Percentiles rank a stretch among this genome's conserved stretches.
These are phyloP conservation scores for Clavaria fumosa DNA, from an alignment of 768 basidiomycete species.

Conservation along the genomic window DNA sequence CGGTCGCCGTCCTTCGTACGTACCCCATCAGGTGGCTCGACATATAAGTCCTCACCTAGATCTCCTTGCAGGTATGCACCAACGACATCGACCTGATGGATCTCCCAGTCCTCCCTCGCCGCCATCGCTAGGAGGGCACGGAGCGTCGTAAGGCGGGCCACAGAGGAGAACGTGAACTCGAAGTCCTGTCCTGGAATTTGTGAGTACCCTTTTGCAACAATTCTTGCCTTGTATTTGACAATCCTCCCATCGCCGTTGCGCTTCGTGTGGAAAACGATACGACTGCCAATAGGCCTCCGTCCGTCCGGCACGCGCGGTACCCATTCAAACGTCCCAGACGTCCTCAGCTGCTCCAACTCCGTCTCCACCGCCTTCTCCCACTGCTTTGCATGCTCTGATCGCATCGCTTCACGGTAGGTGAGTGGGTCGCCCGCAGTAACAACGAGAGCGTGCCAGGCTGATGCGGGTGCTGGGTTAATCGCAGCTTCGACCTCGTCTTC, in stretches of 20 bases:
- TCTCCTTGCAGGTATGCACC: slow-evolving; percentile 20
- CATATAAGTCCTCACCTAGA: slow-evolving; percentile 22
- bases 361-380: not conserved
- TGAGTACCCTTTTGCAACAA: slow-evolving; percentile 22
- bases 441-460: not conserved
- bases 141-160: slow-evolving; percentile 19
- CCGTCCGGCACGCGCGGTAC: not conserved
- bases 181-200: slow-evolving; percentile 26
- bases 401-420: not conserved
- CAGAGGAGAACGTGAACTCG: slow-evolving; percentile 16
- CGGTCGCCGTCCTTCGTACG: not conserved
- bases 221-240: slow-evolving; percentile 17
- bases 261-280: slow-evolving; percentile 19
- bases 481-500: not conserved
- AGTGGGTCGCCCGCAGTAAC: not conserved
- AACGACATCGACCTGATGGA: slow-evolving; percentile 28
- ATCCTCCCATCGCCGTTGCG: slow-evolving; percentile 15
- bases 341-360: not conserved
- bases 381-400: not conserved
- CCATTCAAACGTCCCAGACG: not conserved
- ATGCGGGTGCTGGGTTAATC: not conserved
- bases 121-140: slow-evolving; percentile 21
- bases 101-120: slow-evolving; percentile 18
- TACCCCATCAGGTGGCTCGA: slow-evolving; percentile 23
- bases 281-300: slow-evolving; percentile 1